Conservation (phyloP, 345 rosid species). For the Orychophragmus violaceus region DNA sequence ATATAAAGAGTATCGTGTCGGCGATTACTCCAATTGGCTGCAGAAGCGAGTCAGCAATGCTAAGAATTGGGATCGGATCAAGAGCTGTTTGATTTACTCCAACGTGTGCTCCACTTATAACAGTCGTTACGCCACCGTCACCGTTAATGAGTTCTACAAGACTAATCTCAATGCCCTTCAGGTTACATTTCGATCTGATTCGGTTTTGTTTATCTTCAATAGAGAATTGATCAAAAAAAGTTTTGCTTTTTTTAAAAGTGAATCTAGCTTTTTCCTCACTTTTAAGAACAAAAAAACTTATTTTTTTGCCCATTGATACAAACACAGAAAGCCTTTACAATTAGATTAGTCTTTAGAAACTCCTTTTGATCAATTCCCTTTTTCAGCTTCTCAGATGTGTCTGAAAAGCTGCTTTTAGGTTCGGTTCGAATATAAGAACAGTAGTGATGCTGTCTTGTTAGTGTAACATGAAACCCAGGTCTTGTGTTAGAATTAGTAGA, state of each 20-base stretch:
- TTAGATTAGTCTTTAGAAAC: background rate
- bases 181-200: constrained; percentile 30
- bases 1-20: constrained; percentile 77
- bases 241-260: background rate
- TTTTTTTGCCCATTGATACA: background rate
- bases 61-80: constrained; percentile 74
- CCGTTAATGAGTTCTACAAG: constrained; percentile 27
- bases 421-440: background rate
- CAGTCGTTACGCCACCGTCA: constrained; percentile 21
- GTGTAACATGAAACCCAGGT: background rate
- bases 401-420: background rate
- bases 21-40: constrained; percentile 69
- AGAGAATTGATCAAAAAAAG: background rate
- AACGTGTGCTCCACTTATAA: constrained; percentile 45
- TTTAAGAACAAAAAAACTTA: constrained; percentile 7
- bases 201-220: background rate
- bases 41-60: constrained; percentile 52
- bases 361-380: background rate
- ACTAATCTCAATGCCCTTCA: constrained; percentile 52
- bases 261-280: background rate
- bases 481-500: background rate
- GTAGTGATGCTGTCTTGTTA: background rate
- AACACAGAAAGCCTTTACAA: constrained; percentile 4
- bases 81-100: constrained; percentile 60
- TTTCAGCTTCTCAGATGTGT: background rate